phyloP scores from a whole-genome alignment of 768 basidiomycete genomes.

The Lentinus brumalis region DNA sequence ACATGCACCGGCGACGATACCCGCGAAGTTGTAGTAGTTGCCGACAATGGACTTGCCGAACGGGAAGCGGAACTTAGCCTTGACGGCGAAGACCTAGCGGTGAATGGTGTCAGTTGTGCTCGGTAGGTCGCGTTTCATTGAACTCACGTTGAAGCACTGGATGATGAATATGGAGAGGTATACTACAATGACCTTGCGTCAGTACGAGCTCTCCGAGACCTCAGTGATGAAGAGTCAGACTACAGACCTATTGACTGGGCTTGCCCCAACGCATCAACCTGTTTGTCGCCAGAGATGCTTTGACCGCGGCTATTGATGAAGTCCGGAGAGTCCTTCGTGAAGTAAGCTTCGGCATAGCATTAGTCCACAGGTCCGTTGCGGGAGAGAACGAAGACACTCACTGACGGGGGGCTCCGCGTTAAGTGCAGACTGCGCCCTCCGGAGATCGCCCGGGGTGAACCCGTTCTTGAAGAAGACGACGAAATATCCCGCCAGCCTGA shows the following conservation, averaged over 20 bases:
- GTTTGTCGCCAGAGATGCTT: slow-evolving; percentile 44
- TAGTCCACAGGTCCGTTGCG: background rate
- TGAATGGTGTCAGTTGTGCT: background rate
- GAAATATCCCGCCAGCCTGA: slow-evolving; percentile 63
- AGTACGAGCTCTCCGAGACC: background rate
- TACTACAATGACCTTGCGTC: slow-evolving; percentile 29
- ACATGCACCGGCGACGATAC: slow-evolving; percentile 61
- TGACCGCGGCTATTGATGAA: slow-evolving; percentile 59
- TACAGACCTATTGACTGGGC: slow-evolving; percentile 60
- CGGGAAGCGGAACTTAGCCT: slow-evolving; percentile 63
- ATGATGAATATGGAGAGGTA: slow-evolving; percentile 69
- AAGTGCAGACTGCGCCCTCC: slow-evolving; percentile 44
- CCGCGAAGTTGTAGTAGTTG: slow-evolving; percentile 66
- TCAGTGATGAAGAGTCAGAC: background rate
- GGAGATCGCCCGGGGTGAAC: slow-evolving; percentile 60
- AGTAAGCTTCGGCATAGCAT: slow-evolving; percentile 43
- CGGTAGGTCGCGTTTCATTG: background rate
- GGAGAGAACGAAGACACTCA: background rate
- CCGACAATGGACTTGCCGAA: slow-evolving; percentile 57
- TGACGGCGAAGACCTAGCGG: slow-evolving; percentile 62
- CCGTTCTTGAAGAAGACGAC: slow-evolving; percentile 66
- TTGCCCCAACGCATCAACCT: slow-evolving; percentile 59
- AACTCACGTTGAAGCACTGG: slow-evolving; percentile 66
- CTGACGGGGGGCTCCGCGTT: background rate
- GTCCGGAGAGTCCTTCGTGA: slow-evolving; percentile 48